Percentiles rank a stretch among this genome's conserved stretches.
These are phyloP conservation scores for Echria macrotheca DNA, from an alignment of 495 filamentous ascomycete genomes.

Conservation along the genomic window DNA sequence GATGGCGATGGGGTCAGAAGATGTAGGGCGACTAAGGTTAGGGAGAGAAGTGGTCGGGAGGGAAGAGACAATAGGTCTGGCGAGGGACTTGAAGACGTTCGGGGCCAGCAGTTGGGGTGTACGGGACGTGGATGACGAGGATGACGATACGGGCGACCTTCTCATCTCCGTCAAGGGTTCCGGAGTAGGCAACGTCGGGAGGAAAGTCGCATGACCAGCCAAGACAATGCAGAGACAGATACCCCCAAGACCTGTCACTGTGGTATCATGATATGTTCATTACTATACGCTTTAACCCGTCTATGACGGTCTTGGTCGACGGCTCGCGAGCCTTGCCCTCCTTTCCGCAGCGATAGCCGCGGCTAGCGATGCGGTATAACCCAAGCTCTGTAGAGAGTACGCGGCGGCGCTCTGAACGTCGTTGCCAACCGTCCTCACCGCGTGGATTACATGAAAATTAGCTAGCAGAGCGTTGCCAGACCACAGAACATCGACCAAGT, in stretches of 20 bases:
- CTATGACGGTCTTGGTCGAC: constrained; percentile 11
- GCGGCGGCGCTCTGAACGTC: constrained; percentile 46
- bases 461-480: constrained; percentile 66
- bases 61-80: constrained; percentile 71
- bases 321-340: constrained; percentile 31
- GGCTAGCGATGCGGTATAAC: constrained; percentile 45
- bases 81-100: constrained; percentile 77
- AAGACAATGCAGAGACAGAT: constrained; percentile 4
- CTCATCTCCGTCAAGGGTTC: constrained; percentile 87
- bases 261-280: constrained; percentile 1
- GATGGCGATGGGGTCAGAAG: constrained; percentile 90
- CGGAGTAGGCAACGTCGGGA: constrained; percentile 91
- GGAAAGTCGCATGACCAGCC: constrained; percentile 73
- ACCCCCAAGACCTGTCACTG: neutral
- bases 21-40: constrained; percentile 51
- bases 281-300: too few relatives aligned
- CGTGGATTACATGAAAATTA: constrained; percentile 63
- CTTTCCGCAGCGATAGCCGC: constrained; percentile 40
- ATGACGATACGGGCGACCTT: constrained; percentile 62
- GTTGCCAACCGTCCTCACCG: constrained; percentile 59
- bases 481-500: constrained; percentile 52
- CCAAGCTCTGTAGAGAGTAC: constrained; percentile 44
- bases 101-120: constrained; percentile 85
- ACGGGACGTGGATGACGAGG: constrained; percentile 59
- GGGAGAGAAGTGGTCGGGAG: constrained; percentile 74